Evolutionary conservation across 768 basidiomycete genomes (phyloP).

Genomic region (Rubroboletus satanas): DNA sequence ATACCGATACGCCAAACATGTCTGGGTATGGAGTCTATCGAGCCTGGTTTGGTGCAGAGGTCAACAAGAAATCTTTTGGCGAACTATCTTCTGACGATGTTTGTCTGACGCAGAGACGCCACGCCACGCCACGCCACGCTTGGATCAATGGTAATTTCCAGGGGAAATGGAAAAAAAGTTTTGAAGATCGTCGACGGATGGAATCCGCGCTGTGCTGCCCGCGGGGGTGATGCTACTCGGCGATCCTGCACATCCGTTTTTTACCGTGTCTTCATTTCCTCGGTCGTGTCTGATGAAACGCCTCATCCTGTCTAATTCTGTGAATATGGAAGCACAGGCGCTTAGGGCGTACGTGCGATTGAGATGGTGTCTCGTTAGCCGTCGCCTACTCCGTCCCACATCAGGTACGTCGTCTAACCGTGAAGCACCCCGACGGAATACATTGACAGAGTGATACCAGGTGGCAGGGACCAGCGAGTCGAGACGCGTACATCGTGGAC

Average conservation of each 20-base stretch:
- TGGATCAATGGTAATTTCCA: not conserved
- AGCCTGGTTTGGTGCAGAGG: not conserved
- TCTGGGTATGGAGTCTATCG: not conserved
- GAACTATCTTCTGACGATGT: not conserved
- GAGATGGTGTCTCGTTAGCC: not conserved
- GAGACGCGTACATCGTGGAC: not conserved
- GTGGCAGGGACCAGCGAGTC: not conserved
- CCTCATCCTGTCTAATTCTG: not conserved
- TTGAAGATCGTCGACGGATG: not conserved
- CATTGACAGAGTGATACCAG: not conserved
- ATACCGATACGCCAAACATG: not conserved
- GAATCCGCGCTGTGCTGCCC: not conserved
- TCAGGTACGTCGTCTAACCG: too few species aligned
- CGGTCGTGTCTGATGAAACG: not conserved
- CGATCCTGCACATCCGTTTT: not conserved
- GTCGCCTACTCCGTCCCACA: not conserved
- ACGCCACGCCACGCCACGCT: too few species aligned
- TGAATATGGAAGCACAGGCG: too few species aligned
- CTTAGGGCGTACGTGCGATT: not conserved
- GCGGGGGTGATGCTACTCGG: not conserved
- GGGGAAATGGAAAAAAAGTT: not conserved
- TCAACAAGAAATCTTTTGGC: too few species aligned
- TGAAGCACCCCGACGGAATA: not conserved
- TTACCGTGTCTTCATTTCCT: not conserved
- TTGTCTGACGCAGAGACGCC: not conserved